These are phyloP conservation scores for Ustilago curta DNA, from an alignment of 1,284 basidiomycete genomes.

Conservation along the genomic window DNA sequence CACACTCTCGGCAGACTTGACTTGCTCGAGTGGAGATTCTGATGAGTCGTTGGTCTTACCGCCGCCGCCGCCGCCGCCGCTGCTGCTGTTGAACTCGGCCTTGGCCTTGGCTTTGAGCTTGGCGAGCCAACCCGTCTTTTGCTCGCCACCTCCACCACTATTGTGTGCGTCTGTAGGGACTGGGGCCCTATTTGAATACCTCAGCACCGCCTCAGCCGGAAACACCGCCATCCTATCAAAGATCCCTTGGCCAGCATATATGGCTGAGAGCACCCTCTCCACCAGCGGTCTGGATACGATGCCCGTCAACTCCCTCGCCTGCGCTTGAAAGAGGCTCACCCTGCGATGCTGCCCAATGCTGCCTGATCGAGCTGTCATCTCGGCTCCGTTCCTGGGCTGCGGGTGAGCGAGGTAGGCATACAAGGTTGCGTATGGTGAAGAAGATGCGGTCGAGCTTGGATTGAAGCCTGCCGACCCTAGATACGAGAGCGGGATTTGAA, in stretches of 20 bases:
- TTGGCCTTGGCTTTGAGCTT: constrained; percentile 31
- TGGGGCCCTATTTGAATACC: constrained; percentile 13
- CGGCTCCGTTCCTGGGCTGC: constrained; percentile 26
- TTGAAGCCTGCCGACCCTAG: constrained; percentile 22
- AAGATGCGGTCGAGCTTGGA: neutral
- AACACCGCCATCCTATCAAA: constrained; percentile 26
- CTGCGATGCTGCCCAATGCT: constrained; percentile 20
- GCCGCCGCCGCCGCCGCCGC: too few relatives aligned
- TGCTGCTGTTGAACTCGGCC: constrained; percentile 9
- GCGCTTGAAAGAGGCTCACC: constrained; percentile 39
- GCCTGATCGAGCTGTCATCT: constrained; percentile 26
- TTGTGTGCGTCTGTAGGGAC: neutral
- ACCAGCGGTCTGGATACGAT: constrained; percentile 42
- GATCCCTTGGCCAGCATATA: constrained; percentile 30
- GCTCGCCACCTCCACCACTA: constrained; percentile 2
- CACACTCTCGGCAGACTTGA: constrained; percentile 14
- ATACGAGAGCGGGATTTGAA: constrained; percentile 40
- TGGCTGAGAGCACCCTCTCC: constrained; percentile 29
- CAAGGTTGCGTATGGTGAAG: neutral
- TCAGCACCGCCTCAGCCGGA: constrained; percentile 38
- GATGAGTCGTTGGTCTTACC: too few relatives aligned
- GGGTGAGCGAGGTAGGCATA: constrained; percentile 30
- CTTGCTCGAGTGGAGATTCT: constrained; percentile 18
- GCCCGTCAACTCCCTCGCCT: constrained; percentile 39
- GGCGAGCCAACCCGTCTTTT: constrained; percentile 20